Evolutionary conservation across 441 rosid species (phyloP).

Genomic region (Brassica hybrid): DNA sequence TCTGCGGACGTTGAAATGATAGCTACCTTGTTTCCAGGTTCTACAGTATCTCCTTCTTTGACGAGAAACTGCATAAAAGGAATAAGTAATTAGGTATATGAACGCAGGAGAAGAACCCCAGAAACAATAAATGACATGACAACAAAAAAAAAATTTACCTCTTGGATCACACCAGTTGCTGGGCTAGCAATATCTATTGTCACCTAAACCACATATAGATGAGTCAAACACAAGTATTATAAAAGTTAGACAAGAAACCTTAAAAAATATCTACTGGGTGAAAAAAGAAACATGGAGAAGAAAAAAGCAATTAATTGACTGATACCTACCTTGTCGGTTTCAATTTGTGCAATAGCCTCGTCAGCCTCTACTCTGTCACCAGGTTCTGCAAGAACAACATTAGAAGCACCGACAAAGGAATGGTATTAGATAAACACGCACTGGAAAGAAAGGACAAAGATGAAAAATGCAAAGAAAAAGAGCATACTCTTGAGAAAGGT

Average conservation of each 20-base stretch:
- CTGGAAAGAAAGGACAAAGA: conserved; percentile 10
- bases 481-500: conserved; percentile 81
- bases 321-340: conserved; percentile 72
- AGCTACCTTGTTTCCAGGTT: conserved; percentile 86
- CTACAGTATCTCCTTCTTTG: conserved; percentile 95
- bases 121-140: conserved; percentile 16
- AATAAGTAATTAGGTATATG: conserved; percentile 40
- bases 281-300: not conserved
- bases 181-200: conserved; percentile 96
- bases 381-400: conserved; percentile 66
- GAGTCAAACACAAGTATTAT: conserved; percentile 27
- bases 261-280: not conserved
- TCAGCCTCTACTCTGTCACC: conserved; percentile 93
- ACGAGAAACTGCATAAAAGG: conserved; percentile 50
- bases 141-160: not conserved
- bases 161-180: not conserved
- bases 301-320: not conserved
- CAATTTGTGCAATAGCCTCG: conserved; percentile 95
- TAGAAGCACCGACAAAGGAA: conserved; percentile 29
- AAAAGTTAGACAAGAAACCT: not conserved
- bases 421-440: conserved; percentile 2
- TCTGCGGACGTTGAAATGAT: conserved; percentile 83
- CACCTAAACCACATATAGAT: conserved; percentile 56
- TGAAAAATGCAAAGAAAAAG: conserved; percentile 22
- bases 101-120: conserved; percentile 16